phyloP scores from a whole-genome alignment of 176 grass and related monocot genomes.

The Melocanna baccifera region DNA sequence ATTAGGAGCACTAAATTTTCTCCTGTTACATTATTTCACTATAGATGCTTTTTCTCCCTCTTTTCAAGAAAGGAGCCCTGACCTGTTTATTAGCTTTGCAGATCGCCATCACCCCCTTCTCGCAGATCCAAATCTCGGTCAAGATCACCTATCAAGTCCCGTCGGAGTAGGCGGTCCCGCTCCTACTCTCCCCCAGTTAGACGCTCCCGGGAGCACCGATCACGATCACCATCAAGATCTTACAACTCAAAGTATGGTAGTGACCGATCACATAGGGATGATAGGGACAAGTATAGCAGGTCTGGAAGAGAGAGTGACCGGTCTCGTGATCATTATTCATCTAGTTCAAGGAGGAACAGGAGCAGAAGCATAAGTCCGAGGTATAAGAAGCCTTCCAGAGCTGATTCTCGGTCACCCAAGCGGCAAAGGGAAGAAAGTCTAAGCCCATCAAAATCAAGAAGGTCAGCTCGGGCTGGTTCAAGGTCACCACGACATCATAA shows the following conservation, averaged over 20 bases:
- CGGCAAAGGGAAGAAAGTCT: constrained; percentile 48
- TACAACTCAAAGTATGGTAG: constrained; percentile 49
- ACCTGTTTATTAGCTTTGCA: constrained; percentile 45
- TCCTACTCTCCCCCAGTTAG: constrained; percentile 73
- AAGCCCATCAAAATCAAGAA: constrained; percentile 55
- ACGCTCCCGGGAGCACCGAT: constrained; percentile 48
- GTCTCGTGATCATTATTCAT: constrained; percentile 60
- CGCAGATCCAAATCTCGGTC: constrained; percentile 75
- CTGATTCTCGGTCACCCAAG: constrained; percentile 58
- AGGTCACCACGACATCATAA: constrained; percentile 56
- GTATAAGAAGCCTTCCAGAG: constrained; percentile 56
- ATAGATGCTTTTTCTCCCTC: neutral
- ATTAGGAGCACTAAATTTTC: neutral
- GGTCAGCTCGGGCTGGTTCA: constrained; percentile 49
- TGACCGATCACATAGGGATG: constrained; percentile 60
- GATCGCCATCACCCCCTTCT: constrained; percentile 59
- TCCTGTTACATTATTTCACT: neutral
- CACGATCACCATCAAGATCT: constrained; percentile 70
- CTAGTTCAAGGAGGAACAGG: constrained; percentile 73
- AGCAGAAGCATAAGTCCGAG: constrained; percentile 76
- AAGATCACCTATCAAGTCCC: constrained; percentile 90
- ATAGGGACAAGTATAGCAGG: constrained; percentile 59
- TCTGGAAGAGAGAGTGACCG: constrained; percentile 48
- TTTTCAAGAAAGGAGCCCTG: neutral
- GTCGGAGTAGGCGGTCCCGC: constrained; percentile 58